Base-by-base conservation (phyloP, 1,139 yeast species). In the Nakaseomyces glabratus region DNA sequence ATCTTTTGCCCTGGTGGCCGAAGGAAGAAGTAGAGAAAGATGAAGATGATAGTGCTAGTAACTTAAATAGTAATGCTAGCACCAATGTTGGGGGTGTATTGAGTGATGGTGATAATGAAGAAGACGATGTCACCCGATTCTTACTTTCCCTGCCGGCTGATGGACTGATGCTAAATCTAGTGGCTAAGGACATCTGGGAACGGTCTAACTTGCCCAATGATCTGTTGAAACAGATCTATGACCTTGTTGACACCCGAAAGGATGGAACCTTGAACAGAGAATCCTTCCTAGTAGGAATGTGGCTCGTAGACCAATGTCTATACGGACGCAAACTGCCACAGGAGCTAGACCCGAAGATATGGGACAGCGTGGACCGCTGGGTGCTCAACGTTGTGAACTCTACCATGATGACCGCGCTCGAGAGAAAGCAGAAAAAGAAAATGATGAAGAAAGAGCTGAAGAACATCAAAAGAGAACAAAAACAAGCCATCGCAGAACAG, bases 281-380 rank as follows among this genome's bases (percentile, higher is more conserved):
- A 31, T 88, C 88, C 44, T 90, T 90, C 50, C 62, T 88, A 25
- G 93, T 86, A 10, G 98, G 95, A 0, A 85, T 82, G 84, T 88
- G 97, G 97, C 61, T 85, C 6, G 90, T 88, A 1, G 97, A 88
- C 57, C 97, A 88, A 57, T 82, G 95, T 51, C 65, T 88, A n/a
- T 90, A 88, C 53, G 97, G 97, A 0, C 67, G 95, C 24, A 90
- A 90, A 56, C 63, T 90, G 34, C 96, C 97, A 0, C 69, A 72
- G 44, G 61, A 61, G 22, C 71, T 81, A 3, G 71, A 67, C 47
- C 67, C 65, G 9, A 62, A 63, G 28, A 73, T 80, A 1, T 81
- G 90, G 90, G 68, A 68, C 25, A 77, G 84, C 56, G 71, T 76
- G 23, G 76, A 73, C 28, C 65, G 45, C 43, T 48, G 48, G 35